Evolutionary conservation across 2,329 filamentous ascomycete genomes (phyloP).

Genomic region (Diaporthe helianthi): DNA sequence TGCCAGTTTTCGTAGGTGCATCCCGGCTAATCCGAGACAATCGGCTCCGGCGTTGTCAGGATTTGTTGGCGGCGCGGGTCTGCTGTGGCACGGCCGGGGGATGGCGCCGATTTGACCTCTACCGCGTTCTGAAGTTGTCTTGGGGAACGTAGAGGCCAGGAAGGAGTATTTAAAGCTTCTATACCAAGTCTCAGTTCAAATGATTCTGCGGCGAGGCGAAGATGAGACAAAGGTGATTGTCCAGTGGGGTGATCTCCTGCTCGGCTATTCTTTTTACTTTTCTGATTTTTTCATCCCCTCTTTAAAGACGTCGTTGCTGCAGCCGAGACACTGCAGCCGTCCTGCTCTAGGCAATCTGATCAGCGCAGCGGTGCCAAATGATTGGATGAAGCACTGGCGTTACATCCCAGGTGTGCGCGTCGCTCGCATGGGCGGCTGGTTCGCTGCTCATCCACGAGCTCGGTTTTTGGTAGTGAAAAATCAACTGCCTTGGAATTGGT

Average conservation of each 20-base stretch:
- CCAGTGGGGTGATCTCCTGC: neutral
- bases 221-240: neutral
- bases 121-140: neutral
- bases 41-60: constrained; percentile 8
- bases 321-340: neutral
- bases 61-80: constrained; percentile 1
- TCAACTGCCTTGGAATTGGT: neutral
- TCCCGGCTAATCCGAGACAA: constrained; percentile 12
- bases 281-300: neutral
- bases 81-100: constrained; percentile 16
- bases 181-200: neutral
- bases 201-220: neutral
- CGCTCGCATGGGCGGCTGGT: constrained; percentile 3
- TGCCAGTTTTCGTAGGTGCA: constrained; percentile 8
- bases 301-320: neutral
- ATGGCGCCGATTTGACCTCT: constrained; percentile 15
- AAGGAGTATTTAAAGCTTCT: neutral
- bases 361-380: constrained; percentile 2
- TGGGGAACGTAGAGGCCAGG: neutral
- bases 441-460: neutral
- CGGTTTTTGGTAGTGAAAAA: neutral
- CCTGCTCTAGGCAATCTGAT: neutral
- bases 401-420: neutral
- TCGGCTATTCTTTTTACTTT: neutral
- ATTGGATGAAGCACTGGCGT: neutral